These are phyloP conservation scores for Aspergillus hortae DNA, from an alignment of 2,329 filamentous ascomycete species.

Conservation along the genomic window DNA sequence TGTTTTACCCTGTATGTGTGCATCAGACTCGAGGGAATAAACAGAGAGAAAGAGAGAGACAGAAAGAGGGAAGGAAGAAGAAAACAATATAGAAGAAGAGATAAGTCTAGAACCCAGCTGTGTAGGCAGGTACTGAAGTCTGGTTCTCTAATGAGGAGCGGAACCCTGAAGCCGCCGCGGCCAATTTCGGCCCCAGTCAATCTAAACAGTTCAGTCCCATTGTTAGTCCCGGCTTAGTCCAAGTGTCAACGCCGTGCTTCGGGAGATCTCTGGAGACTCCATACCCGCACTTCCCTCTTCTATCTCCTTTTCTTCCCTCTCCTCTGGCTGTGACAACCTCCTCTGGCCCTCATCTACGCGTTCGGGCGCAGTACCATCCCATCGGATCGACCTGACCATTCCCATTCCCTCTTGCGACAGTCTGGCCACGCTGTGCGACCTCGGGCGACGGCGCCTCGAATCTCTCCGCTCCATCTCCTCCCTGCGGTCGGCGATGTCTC, in stretches of 20 bases:
- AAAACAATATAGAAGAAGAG: no score
- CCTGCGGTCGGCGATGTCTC: slow-evolving; percentile 36
- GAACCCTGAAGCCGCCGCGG: background rate
- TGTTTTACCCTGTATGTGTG: background rate
- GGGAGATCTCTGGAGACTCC: no score
- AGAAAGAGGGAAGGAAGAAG: background rate
- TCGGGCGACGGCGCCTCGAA: slow-evolving; percentile 4
- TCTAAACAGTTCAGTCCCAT: background rate
- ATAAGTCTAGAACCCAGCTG: background rate
- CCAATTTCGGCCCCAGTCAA: background rate
- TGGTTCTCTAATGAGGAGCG: no score
- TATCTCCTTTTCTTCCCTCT: background rate
- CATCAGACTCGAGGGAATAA: background rate
- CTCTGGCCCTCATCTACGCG: background rate
- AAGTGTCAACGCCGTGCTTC: background rate
- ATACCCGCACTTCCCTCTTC: background rate
- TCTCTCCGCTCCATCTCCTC: background rate
- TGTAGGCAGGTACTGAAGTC: background rate
- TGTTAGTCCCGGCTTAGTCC: background rate
- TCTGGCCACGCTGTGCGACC: background rate
- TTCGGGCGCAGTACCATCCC: no score
- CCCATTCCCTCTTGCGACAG: background rate
- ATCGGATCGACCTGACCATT: background rate
- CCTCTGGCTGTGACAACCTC: background rate
- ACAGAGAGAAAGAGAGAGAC: background rate